phyloP scores from a whole-genome alignment of 139 green algal genomes.

The Axilococcus clingmanii region DNA sequence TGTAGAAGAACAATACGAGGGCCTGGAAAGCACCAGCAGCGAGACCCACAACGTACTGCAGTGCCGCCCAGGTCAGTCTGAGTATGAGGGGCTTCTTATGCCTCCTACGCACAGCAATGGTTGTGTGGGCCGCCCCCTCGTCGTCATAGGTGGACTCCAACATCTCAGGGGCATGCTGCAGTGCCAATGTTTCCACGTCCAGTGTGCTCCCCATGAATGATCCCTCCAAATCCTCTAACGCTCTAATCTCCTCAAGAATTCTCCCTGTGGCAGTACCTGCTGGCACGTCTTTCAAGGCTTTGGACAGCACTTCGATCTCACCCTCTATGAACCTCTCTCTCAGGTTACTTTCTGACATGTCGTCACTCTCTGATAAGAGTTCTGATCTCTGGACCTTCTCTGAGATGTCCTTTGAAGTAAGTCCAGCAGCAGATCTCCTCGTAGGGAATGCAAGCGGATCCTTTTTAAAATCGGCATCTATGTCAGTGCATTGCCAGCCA shows the following conservation, averaged over 20 bases:
- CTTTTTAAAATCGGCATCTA: slow-evolving; percentile 26
- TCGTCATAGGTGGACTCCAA: background rate
- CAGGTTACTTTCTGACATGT: background rate
- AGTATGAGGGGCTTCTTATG: background rate
- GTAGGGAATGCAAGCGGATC: no score
- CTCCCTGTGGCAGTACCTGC: slow-evolving; percentile 16
- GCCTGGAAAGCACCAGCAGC: slow-evolving; percentile 47
- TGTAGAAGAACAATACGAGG: slow-evolving; percentile 65
- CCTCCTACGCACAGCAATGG: background rate
- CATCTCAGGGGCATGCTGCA: slow-evolving; percentile 4
- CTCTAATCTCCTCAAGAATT: slow-evolving; percentile 17
- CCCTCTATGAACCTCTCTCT: slow-evolving; percentile 23
- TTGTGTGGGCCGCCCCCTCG: no score
- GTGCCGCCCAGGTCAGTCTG: slow-evolving; percentile 18
- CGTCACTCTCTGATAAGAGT: background rate
- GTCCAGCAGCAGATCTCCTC: background rate
- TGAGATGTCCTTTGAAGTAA: no score
- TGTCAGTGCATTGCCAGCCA: slow-evolving; percentile 48
- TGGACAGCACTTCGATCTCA: slow-evolving; percentile 27
- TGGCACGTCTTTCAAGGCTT: slow-evolving; percentile 20
- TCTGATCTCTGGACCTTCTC: no score
- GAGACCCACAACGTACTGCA: slow-evolving; percentile 49
- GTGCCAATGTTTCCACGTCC: slow-evolving; percentile 16
- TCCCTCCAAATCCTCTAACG: background rate
- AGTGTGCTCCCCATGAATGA: no score